Evolutionary conservation across 148 eudicot genomes (phyloP).

Genomic region (Rhododendron henanense): DNA sequence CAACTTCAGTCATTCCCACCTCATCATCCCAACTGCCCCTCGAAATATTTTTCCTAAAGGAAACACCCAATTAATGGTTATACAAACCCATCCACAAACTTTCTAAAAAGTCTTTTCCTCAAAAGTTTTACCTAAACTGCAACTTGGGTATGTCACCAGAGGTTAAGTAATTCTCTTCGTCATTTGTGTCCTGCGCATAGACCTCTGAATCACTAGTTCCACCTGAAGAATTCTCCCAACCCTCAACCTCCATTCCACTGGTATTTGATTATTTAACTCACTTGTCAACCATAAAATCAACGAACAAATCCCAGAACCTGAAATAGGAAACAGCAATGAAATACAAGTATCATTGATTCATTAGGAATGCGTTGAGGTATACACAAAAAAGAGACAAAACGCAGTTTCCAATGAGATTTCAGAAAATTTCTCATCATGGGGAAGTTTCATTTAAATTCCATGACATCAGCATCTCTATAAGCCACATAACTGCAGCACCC

Average conservation of each 20-base stretch:
- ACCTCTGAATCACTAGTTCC: slow-evolving; percentile 50
- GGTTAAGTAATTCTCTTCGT: slow-evolving; percentile 43
- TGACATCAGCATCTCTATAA: not conserved
- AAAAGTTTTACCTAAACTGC: slow-evolving; percentile 48
- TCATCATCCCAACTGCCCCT: slow-evolving; percentile 68
- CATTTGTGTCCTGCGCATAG: slow-evolving; percentile 37
- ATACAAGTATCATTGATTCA: not conserved
- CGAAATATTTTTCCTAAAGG: slow-evolving; percentile 41
- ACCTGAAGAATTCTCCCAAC: slow-evolving; percentile 30
- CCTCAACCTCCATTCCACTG: slow-evolving; percentile 30
- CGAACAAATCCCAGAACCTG: not conserved
- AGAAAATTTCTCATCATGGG: not conserved
- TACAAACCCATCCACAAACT: not conserved
- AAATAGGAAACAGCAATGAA: not conserved
- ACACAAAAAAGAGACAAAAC: not conserved
- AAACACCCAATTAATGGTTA: not conserved
- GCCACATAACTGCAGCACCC: not conserved
- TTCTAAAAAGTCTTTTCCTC: not conserved
- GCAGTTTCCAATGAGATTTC: not conserved
- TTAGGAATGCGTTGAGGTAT: not conserved
- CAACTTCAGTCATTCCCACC: slow-evolving; percentile 71
- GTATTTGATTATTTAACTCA: not conserved
- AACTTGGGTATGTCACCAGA: slow-evolving; percentile 44
- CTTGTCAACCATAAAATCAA: not conserved
- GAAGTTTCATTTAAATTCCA: not conserved